Base-by-base conservation (phyloP, 2,329 filamentous ascomycete species). In the Hypoxylon sp. region DNA sequence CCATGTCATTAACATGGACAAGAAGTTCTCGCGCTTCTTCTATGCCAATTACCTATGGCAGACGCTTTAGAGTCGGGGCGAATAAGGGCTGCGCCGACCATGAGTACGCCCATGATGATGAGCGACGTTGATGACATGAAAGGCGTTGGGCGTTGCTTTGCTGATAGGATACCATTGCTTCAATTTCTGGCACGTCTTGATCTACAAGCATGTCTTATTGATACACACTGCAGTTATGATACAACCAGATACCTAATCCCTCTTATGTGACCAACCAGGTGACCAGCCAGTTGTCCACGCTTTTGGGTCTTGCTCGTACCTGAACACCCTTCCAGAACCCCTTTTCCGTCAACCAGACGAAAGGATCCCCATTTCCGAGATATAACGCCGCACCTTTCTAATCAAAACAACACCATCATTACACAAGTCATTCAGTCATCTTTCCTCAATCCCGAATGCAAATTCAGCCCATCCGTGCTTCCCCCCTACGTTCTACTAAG, bases 1-100 rank as follows among this genome's bases (percentile, higher is more conserved):
- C 53, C 92, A 97, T 76, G 92, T 98, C 51, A 90, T 99, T 64
- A 97, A 97, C 73, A 89, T 99, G 76, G 94, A 98, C 72, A 89
- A 91, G 72, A 97, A 95, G 80, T 94, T 97, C 77, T 94, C 92
- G 61, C 86, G 89, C 65, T 94, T 91, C 77, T 97, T 96, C 75
- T 97, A 97, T 74, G 92, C 94, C 20, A 96, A 97, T 73, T 97
- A 97, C 77, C 96, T 98, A 75, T 99, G 95, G 95, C 86, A 93
- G 73, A 94, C 89, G 28, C 83, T 97, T 76, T 96, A 81, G 77
- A 32, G 11, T 17, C 4, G 19, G 37, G n/a, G 37, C 37, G n/a
- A 2, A 41, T 19, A 2, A 24, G 11, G 37, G 20, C 20, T 17
- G n/a, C 1, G 19, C 8, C 19, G 0, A 6, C 15, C 24, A n/a